Evolutionary conservation across 2,329 filamentous ascomycete species (phyloP).

Genomic region (Colletotrichum cuscutae): DNA sequence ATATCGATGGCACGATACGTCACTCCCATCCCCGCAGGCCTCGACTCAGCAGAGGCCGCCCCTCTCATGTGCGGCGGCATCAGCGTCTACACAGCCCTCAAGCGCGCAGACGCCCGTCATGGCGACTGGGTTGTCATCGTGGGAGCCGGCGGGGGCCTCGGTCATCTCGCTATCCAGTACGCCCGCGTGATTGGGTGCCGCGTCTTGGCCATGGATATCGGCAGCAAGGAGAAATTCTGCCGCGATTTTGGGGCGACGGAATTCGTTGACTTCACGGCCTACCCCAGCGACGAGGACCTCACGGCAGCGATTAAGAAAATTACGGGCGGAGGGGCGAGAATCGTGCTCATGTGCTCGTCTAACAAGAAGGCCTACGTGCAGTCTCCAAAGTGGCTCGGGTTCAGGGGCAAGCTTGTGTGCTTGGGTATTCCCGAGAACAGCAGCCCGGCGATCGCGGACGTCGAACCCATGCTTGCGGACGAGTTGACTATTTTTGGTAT

Average conservation of each 20-base stretch:
- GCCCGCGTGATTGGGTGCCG: conserved; percentile 43
- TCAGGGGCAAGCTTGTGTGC: conserved; percentile 42
- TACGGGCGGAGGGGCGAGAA: conserved; percentile 36
- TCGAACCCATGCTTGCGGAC: conserved; percentile 24
- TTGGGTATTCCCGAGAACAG: conserved; percentile 39
- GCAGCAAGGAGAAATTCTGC: conserved; percentile 39
- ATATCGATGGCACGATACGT: conserved; percentile 50
- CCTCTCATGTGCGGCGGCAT: conserved; percentile 76
- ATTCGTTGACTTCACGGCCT: conserved; percentile 40
- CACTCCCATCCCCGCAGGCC: conserved; percentile 50
- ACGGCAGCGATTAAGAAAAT: conserved; percentile 24
- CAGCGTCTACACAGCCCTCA: conserved; percentile 70
- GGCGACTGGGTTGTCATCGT: conserved; percentile 42
- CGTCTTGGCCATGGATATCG: conserved; percentile 42
- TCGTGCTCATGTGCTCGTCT: conserved; percentile 40
- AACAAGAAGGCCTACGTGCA: conserved; percentile 38
- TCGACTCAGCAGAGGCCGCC: conserved; percentile 51
- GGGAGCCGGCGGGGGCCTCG: conserved; percentile 45
- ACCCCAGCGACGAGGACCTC: conserved; percentile 23
- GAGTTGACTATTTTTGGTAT: conserved; percentile 34
- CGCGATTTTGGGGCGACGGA: conserved; percentile 40
- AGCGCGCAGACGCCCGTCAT: conserved; percentile 37
- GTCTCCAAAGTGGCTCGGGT: conserved; percentile 39
- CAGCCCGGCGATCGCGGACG: conserved; percentile 15
- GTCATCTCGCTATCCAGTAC: conserved; percentile 43